Evolutionary conservation across 2,329 filamentous ascomycete genomes (phyloP).

Genomic region (Colletotrichum sidae): DNA sequence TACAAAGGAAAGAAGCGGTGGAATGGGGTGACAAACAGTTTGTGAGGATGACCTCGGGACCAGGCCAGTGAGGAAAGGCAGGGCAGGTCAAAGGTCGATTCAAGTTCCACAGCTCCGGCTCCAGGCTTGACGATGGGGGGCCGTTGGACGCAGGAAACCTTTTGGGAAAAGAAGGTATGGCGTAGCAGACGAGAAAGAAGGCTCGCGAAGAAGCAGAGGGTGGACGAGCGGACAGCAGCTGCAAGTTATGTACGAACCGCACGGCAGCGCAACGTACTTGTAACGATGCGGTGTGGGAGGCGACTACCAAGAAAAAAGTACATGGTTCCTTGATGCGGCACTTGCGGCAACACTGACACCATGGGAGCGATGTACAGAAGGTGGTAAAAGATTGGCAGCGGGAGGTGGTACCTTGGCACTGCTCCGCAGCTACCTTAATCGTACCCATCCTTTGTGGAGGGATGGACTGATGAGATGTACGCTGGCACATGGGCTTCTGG

Average conservation of each 20-base stretch:
- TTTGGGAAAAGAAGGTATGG: constrained; percentile 8
- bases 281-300: constrained; percentile 9
- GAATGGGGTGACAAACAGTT: constrained; percentile 32
- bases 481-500: background rate
- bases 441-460: constrained; percentile 10
- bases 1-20: constrained; percentile 1
- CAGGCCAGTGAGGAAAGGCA: constrained; percentile 7
- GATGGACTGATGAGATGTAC: constrained; percentile 11
- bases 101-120: constrained; percentile 30
- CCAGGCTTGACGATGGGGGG: constrained; percentile 19
- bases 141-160: constrained; percentile 22
- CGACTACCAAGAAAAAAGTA: background rate
- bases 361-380: constrained; percentile 24
- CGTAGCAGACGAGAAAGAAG: constrained; percentile 19
- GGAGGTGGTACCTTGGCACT: constrained; percentile 27
- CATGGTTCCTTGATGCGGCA: constrained; percentile 30
- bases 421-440: constrained; percentile 13
- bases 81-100: background rate
- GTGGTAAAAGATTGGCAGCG: constrained; percentile 18
- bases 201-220: constrained; percentile 16
- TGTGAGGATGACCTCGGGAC: constrained; percentile 5
- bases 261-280: background rate
- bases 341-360: constrained; percentile 32
- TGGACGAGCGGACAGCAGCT: background rate
- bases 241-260: constrained; percentile 31